phyloP scores from a whole-genome alignment of 139 green algal genomes.

The Desmodesmus armatus region DNA sequence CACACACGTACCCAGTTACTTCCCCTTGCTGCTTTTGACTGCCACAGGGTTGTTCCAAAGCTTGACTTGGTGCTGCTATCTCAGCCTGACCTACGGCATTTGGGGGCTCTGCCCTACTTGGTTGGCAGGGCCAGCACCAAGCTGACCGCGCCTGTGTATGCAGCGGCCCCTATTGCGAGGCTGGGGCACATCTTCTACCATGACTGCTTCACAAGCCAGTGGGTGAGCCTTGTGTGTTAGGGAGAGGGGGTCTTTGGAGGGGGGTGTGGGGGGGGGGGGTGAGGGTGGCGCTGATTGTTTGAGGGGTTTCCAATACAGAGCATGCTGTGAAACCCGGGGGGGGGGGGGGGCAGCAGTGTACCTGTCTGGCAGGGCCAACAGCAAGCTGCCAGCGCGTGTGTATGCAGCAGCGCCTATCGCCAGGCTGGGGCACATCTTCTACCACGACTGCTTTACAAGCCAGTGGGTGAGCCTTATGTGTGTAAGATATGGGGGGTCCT shows the following conservation, averaged over 20 bases:
- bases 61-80: constrained; percentile 87
- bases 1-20: not conserved
- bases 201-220: constrained; percentile 70
- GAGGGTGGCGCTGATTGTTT: no score
- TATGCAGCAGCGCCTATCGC: constrained; percentile 85
- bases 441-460: constrained; percentile 81
- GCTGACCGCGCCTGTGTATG: constrained; percentile 82
- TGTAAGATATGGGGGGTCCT: no score
- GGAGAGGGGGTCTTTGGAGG: no score
- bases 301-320: no score
- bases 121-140: constrained; percentile 66
- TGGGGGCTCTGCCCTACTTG: constrained; percentile 90
- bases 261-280: no score
- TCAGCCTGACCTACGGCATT: constrained; percentile 81
- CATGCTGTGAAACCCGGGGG: no score
- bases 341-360: no score
- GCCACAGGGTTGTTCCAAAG: not conserved
- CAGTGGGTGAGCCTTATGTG: constrained; percentile 68
- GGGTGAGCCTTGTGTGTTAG: no score
- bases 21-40: not conserved
- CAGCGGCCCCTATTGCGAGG: constrained; percentile 80
- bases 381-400: constrained; percentile 75
- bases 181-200: constrained; percentile 93
- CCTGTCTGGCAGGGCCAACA: constrained; percentile 66
- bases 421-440: constrained; percentile 89